These are phyloP conservation scores for Mycogone perniciosa DNA, from an alignment of 2,329 filamentous ascomycete species.

Conservation along the genomic window DNA sequence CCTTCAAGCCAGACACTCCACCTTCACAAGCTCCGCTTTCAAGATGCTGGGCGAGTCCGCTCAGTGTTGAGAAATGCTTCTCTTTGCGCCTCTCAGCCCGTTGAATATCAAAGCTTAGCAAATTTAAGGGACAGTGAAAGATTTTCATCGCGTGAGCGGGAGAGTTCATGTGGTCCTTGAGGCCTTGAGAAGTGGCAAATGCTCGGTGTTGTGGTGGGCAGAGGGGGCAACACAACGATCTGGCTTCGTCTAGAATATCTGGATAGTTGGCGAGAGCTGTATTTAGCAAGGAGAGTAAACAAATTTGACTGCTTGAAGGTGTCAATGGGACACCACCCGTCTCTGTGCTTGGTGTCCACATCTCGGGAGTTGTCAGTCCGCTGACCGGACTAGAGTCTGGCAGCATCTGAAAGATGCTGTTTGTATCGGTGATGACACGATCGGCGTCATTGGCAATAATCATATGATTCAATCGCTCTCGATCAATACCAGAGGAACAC, in stretches of 20 bases:
- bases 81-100: too few relatives aligned
- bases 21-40: too few relatives aligned
- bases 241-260: too few relatives aligned
- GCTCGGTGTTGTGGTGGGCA: background rate
- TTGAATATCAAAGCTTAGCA: too few relatives aligned
- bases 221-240: background rate
- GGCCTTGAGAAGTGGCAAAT: background rate
- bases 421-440: slow-evolving; percentile 3
- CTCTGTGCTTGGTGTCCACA: background rate
- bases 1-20: too few relatives aligned
- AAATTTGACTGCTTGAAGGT: background rate
- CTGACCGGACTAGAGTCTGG: too few relatives aligned
- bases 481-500: slow-evolving; percentile 13
- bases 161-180: background rate
- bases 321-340: background rate
- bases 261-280: too few relatives aligned
- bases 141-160: too few relatives aligned
- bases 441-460: slow-evolving; percentile 10
- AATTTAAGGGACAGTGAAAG: too few relatives aligned
- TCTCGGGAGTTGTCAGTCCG: background rate
- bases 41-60: too few relatives aligned
- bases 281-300: too few relatives aligned
- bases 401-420: background rate
- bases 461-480: slow-evolving; percentile 5
- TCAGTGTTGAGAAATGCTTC: too few relatives aligned